Base-by-base conservation (phyloP, 768 basidiomycete species). In the Tylopilus plumbeoviolaceoides region DNA sequence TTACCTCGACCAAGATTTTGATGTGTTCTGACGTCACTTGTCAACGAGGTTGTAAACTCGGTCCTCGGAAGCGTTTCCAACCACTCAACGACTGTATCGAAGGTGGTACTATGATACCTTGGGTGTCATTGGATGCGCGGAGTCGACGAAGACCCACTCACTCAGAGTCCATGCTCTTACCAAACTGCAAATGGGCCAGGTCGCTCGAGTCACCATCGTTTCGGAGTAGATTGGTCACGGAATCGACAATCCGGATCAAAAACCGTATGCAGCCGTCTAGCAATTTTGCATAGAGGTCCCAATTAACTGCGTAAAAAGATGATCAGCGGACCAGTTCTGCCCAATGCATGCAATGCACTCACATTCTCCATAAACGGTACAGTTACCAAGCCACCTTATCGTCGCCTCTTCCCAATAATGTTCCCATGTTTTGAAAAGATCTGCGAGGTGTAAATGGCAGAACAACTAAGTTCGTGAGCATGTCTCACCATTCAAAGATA, bases 211-310 rank as follows among this genome's bases (percentile, higher is more conserved):
- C 48, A 28, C 59, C 65, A 20, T 64, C 51, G 2, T 60, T 60
- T n/a, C 50, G 56, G 20, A 76, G 50, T 6, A 80, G 58, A 11
- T 57, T 47, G 12, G 58, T 54, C 47, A 73, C 59, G 44, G 66
- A 59, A 41, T 59, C 50, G 42, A 71, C 58, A 25, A 74, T 63
- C 23, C 59, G 64, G 56, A 78, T 79, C 33, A 84, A 62, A 11
- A 82, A 57, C 1, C 53, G 59, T 15, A 78, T 59, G 6, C 71
- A 69, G 11, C 66, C 67, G 52, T 78, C 72, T 0, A 84, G 57
- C 9, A 82, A 55, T 47, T 72, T 71, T 30, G 68, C 72, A 53
- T 80, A 81, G 23, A 83, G 66, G 33, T 62, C 64, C 84, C 85
- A 87, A 54, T 83, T 71, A 59, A 82, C 84, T 87, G 44, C 20